Conservation (phyloP, 2,329 filamentous ascomycete species). For the Rutstroemia sp. region DNA sequence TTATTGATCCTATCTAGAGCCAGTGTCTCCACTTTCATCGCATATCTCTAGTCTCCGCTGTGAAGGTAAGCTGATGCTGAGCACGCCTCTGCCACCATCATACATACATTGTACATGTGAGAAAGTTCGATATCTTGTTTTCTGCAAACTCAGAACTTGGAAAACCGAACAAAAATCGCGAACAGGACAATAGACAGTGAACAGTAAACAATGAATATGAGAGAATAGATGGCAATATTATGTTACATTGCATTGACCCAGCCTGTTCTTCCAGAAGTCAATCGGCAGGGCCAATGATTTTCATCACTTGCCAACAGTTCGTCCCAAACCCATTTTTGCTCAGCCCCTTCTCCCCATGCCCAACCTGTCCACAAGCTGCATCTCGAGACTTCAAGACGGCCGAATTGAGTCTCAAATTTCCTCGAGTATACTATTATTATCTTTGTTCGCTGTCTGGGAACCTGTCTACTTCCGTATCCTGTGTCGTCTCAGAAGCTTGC, state of each 20-base stretch:
- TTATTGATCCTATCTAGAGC: slow-evolving; percentile 1
- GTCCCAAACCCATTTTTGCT: slow-evolving; percentile 5
- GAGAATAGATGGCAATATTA: background rate
- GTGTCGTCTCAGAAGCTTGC: background rate
- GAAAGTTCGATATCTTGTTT: background rate
- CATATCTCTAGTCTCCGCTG: background rate
- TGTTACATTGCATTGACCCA: slow-evolving; percentile 11
- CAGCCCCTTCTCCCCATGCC: slow-evolving; percentile 2
- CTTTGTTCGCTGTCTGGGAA: background rate
- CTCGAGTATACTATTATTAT: slow-evolving; percentile 9
- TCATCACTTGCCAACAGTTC: background rate
- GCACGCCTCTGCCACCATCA: background rate
- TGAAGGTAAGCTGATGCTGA: slow-evolving; percentile 1
- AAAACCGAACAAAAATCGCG: background rate
- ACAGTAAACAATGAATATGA: background rate
- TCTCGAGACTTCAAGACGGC: slow-evolving; percentile 3
- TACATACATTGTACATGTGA: background rate
- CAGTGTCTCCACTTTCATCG: background rate
- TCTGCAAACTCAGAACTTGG: background rate
- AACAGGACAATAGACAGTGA: background rate
- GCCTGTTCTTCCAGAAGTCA: background rate
- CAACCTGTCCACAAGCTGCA: slow-evolving; percentile 3
- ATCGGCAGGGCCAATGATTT: background rate
- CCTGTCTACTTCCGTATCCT: background rate
- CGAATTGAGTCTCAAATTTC: background rate